Evolutionary conservation across 306 rosid genomes (phyloP).

Genomic region (Senna tora): DNA sequence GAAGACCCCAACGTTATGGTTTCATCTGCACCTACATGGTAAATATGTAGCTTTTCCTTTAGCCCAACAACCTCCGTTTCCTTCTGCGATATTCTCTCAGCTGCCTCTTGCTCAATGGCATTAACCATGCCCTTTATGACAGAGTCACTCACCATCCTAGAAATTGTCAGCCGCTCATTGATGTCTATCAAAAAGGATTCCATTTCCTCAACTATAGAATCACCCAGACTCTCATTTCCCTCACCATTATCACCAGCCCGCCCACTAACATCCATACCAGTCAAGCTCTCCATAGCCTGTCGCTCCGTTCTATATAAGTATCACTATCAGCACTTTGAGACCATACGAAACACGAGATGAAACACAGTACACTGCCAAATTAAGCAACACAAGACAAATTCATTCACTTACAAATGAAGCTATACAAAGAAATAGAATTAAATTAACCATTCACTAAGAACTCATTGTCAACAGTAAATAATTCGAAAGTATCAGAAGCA

Average conservation of each 20-base stretch:
- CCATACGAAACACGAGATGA: slow-evolving; percentile 36
- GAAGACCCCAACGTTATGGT: slow-evolving; percentile 34
- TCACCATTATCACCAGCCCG: slow-evolving; percentile 37
- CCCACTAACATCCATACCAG: slow-evolving; percentile 45
- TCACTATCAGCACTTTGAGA: slow-evolving; percentile 26
- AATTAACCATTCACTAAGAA: background rate
- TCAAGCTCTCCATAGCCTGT: slow-evolving; percentile 36
- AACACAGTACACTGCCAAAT: slow-evolving; percentile 31
- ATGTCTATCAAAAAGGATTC: slow-evolving; percentile 68
- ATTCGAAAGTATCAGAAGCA: background rate
- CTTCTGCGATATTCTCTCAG: slow-evolving; percentile 69
- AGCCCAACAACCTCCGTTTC: slow-evolving; percentile 66
- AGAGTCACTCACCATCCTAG: slow-evolving; percentile 89
- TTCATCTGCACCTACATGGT: slow-evolving; percentile 44
- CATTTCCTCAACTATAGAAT: slow-evolving; percentile 58
- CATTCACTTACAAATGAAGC: background rate
- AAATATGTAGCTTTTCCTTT: slow-evolving; percentile 51
- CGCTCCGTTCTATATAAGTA: slow-evolving; percentile 28
- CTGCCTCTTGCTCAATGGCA: slow-evolving; percentile 72
- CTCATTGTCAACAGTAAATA: background rate
- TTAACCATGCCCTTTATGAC: slow-evolving; percentile 78
- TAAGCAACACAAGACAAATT: slow-evolving; percentile 6
- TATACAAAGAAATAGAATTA: background rate
- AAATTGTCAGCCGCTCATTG: slow-evolving; percentile 63
- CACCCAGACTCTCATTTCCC: slow-evolving; percentile 51